Evolutionary conservation across 1,139 yeast species (phyloP), one percentile per base, ranked within the genome.

Genomic region (Candida smagusa): DNA sequence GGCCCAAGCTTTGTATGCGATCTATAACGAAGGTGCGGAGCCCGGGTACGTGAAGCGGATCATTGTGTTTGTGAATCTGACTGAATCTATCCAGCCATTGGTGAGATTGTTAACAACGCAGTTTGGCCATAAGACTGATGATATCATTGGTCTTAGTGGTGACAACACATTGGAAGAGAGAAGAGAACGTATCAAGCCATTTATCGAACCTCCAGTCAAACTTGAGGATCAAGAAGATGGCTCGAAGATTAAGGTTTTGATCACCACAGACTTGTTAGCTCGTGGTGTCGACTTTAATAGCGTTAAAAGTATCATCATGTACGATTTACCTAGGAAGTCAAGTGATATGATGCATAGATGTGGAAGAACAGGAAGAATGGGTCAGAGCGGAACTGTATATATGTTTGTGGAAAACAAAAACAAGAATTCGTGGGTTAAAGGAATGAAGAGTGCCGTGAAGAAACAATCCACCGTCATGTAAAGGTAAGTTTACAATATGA

Each of bases 281-380:
- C 72, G 98, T 52, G 98, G 98, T 1, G 65, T 92, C 38, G 92
- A 92, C 55, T 90, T 92, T 64, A 74, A 77, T 42, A 85, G 87
- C 12, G 80, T 92, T 30, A 76, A 89, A 48, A 89, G 89, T 51
- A 88, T 92, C 12, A 73, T 92, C 28, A 64, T 92, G 37, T 83
- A 84, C 65, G 97, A 92, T 53, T 76, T 89, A 35, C 98, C 98
- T 4, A 73, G 77, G 39, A 81, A 84, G 7, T 78, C 97, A 0
- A 83, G 87, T 23, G 98, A 90, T 59, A 69, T 92, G 41, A 79
- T 92, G 13, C 98, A 92, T 56, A 70, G 98, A 44, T 83, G 89
- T 4, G 98, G 98, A 2, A 76, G 98, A 62, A 92, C 97, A 0
- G 97, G 97, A 4, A 70, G 98, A 55, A 84, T 89, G 84, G 85